Evolutionary conservation across 2,329 filamentous ascomycete species (phyloP).

Genomic region (Scleromitrula shiraiana): DNA sequence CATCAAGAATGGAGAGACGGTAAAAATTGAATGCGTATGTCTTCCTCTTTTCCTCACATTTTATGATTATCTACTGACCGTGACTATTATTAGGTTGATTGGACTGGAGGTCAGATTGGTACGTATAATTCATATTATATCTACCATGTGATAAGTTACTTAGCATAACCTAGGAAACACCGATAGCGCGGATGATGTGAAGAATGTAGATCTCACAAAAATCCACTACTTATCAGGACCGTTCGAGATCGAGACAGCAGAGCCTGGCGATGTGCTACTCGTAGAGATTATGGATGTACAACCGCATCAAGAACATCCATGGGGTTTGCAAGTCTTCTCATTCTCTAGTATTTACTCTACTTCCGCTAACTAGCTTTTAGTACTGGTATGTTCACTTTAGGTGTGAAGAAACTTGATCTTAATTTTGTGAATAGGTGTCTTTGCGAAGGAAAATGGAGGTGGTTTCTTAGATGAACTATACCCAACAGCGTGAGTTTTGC

Average conservation of each 20-base stretch:
- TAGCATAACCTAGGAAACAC: slow-evolving; percentile 51
- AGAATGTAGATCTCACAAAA: slow-evolving; percentile 73
- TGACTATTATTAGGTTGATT: slow-evolving; percentile 24
- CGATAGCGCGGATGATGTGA: slow-evolving; percentile 81
- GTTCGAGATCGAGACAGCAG: slow-evolving; percentile 76
- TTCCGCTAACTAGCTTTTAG: not conserved
- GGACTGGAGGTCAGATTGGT: slow-evolving; percentile 71
- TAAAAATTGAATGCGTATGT: slow-evolving; percentile 76
- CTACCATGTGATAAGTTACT: not conserved
- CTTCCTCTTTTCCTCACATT: slow-evolving; percentile 11
- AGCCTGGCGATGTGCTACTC: slow-evolving; percentile 70
- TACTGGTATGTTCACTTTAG: not conserved
- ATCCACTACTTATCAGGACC: slow-evolving; percentile 87
- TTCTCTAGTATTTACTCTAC: too few relatives aligned
- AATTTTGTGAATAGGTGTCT: slow-evolving; percentile 34
- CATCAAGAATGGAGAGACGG: slow-evolving; percentile 76
- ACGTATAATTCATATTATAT: slow-evolving; percentile 36
- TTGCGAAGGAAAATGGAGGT: slow-evolving; percentile 73
- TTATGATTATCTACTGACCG: not conserved
- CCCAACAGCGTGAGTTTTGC: slow-evolving; percentile 59
- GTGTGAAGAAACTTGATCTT: not conserved
- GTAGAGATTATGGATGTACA: slow-evolving; percentile 93
- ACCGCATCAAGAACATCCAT: slow-evolving; percentile 75
- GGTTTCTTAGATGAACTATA: slow-evolving; percentile 86
- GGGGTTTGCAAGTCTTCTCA: slow-evolving; percentile 78